Base-by-base conservation (phyloP, 202 grass and related monocot species). In the Hordeum pubiflorum region DNA sequence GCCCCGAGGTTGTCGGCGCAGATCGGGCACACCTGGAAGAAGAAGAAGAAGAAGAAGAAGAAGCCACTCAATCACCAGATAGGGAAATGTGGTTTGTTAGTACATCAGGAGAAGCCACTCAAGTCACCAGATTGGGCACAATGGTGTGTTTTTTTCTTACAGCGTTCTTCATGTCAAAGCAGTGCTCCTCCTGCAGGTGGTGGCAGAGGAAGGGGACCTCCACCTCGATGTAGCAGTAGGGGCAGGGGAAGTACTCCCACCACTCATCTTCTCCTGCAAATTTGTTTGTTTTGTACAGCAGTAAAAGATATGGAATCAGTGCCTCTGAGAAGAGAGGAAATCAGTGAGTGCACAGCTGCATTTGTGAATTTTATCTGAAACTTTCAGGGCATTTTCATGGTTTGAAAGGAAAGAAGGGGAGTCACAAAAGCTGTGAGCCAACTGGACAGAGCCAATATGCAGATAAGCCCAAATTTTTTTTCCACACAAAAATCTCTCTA, bases 171-270 rank as follows among this genome's bases (percentile, higher is more conserved):
- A 85, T 75, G 87, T 89, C 81, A 18, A 92, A 92, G 77, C 90
- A 92, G 65, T 92, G 90, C 65, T 92, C 90, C 77, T 92, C 87
- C 63, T 89, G 84, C 5, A 92, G 87, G 77, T 92, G 90, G 41
- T 67, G 77, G 17, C 72, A 82, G 50, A 92, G 76, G 63, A 85
- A 92, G 5, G 67, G 87, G 12, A 92, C 50, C 68, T 87, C 81
- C 38, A 92, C 87, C 64, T 92, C 87, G 38, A 87, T 71, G 70
- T 84, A 89, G 72, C 90, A 92, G 79, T 82, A 92, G 8, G 90
- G 87, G 81, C 90, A 92, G 8, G 90, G 87, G 75, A 92, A 89
- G 76, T 89, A 92, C 59, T 92, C 90, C 90, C 78, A 85, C 62
- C 70, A 82, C 48, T 89, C 87, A 64, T 89, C 87, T 21, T 82